Conservation (phyloP, 495 filamentous ascomycete genomes). For the Penicillium argentinense region DNA sequence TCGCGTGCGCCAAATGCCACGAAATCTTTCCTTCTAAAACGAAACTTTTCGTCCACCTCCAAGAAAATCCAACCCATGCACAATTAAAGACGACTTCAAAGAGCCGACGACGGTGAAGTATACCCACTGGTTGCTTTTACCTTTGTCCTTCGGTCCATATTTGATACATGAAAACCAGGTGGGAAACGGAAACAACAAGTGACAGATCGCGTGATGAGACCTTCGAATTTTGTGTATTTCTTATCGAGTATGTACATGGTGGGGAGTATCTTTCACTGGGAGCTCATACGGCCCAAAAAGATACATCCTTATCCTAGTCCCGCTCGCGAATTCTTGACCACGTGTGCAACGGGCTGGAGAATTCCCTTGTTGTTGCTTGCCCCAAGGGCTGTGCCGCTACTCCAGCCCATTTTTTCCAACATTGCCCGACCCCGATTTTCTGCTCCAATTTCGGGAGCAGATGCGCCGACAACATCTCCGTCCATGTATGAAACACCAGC, state of each 20-base stretch:
- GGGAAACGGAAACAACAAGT: too few species aligned
- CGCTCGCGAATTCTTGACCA: conserved; percentile 81
- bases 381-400: conserved; percentile 82
- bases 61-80: conserved; percentile 57
- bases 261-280: too few species aligned
- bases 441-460: conserved; percentile 77
- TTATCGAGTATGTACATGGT: too few species aligned
- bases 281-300: too few species aligned
- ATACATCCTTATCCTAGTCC: conserved; percentile 69
- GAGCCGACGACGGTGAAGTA: not conserved
- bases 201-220: too few species aligned
- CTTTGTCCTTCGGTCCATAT: not conserved
- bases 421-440: conserved; percentile 85
- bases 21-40: conserved; percentile 64
- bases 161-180: too few species aligned
- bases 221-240: too few species aligned
- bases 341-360: conserved; percentile 78
- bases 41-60: conserved; percentile 73
- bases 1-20: conserved; percentile 62
- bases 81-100: conserved; percentile 34
- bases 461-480: conserved; percentile 85
- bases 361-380: conserved; percentile 83
- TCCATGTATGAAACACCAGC: conserved; percentile 65
- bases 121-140: not conserved
- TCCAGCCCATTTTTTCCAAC: conserved; percentile 99